These are phyloP conservation scores for Calonectria fujianensis DNA, from an alignment of 2,329 filamentous ascomycete species.

Conservation along the genomic window DNA sequence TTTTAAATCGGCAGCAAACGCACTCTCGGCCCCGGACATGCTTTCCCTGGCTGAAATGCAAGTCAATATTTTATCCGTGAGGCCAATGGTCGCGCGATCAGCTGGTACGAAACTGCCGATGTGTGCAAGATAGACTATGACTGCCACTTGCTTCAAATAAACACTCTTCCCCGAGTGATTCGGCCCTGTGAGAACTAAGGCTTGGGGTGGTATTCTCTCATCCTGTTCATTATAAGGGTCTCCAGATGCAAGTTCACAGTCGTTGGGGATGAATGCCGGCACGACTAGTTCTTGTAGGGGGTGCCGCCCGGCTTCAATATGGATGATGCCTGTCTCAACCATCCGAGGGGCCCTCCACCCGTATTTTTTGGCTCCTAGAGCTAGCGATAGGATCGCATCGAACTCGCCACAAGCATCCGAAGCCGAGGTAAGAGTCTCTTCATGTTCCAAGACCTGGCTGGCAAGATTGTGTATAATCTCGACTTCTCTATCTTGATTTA, in stretches of 20 bases:
- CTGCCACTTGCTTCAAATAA: slow-evolving; percentile 93
- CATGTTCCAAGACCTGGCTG: slow-evolving; percentile 80
- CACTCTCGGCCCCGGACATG: slow-evolving; percentile 75
- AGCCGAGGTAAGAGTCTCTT: slow-evolving; percentile 78
- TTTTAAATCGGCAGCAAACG: slow-evolving; percentile 86
- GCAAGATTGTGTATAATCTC: slow-evolving; percentile 89
- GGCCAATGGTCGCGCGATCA: slow-evolving; percentile 82
- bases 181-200: slow-evolving; percentile 90
- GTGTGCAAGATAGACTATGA: slow-evolving; percentile 95
- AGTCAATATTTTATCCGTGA: slow-evolving; percentile 95
- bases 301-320: slow-evolving; percentile 87
- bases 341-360: slow-evolving; percentile 82
- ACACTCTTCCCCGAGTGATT: slow-evolving; percentile 98
- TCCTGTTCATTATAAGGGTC: slow-evolving; percentile 50
- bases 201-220: slow-evolving; percentile 65
- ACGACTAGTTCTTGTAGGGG: slow-evolving; percentile 90
- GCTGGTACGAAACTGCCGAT: slow-evolving; percentile 95
- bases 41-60: slow-evolving; percentile 85
- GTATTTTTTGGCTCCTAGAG: slow-evolving; percentile 84
- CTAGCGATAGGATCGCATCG: slow-evolving; percentile 88
- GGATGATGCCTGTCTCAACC: slow-evolving; percentile 80
- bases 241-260: slow-evolving; percentile 82
- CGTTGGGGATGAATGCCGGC: slow-evolving; percentile 87
- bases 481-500: slow-evolving; percentile 83
- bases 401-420: slow-evolving; percentile 91